Evolutionary conservation across 2,329 filamentous ascomycete genomes (phyloP), one percentile per base, ranked within the genome.

Genomic region (Pyricularia grisea): DNA sequence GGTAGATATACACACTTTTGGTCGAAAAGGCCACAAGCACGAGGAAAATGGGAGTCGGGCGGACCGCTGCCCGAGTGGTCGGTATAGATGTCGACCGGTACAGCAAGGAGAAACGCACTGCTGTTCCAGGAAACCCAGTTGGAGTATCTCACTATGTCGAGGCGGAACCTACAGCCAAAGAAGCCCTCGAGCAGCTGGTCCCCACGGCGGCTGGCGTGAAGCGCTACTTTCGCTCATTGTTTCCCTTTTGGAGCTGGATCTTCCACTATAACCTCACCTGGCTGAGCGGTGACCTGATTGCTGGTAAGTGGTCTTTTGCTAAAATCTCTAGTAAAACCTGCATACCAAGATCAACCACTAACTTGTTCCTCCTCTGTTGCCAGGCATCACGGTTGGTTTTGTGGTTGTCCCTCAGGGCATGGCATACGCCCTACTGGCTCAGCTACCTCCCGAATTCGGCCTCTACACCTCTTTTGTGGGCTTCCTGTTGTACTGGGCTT

Each of bases 211-310:
- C 76, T 0, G 85, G 91, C 42, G 68, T 90, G 3, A 66, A 78
- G 5, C 73, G 80, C 2, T 99, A 97, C 76, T 69, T 89, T 70
- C 80, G 83, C 72, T 90, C 87, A 14, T 81, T 98, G 1, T 97
- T 99, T 73, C 95, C 95, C 0, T 98, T 97, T 76, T 77, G 91
- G 6, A 84, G 87, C n/a, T 99, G 95, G 95, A 94, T 98, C 69
- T 79, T 82, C 12, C 87, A 89, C 73, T 99, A 99, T 81, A 99
- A 99, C 77, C 14, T 89, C 3, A 89, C 93, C 81, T 99, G 95
- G 95, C 80, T 97, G 9, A 78, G 88, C 20, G 95, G 95, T 74
- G 95, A 99, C 80, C 79, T 98, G 64, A 89, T 98, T 70, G 94
- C 95, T 70, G 94, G 92, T 91, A 77, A 76, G 87, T 20, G 27